Evolutionary conservation across 2,329 filamentous ascomycete species (phyloP).

Genomic region (Diaporthe caulivora): DNA sequence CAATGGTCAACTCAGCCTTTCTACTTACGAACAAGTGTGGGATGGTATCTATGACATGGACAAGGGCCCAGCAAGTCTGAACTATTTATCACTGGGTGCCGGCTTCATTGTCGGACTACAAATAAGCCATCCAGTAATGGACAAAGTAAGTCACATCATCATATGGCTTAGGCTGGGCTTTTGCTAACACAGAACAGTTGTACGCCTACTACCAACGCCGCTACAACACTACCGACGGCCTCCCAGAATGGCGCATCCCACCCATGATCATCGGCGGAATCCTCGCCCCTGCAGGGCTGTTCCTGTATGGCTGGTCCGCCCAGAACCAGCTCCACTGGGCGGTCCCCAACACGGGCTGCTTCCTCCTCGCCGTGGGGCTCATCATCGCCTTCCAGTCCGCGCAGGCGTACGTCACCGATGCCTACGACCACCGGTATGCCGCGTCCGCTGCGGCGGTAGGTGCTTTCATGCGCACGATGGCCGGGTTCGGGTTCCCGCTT

Average conservation of each 20-base stretch:
- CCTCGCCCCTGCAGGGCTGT: constrained; percentile 61
- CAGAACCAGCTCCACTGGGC: constrained; percentile 61
- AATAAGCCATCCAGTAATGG: constrained; percentile 21
- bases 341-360: constrained; percentile 69
- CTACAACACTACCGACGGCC: constrained; percentile 42
- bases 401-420: constrained; percentile 70
- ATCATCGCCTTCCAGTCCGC: constrained; percentile 70
- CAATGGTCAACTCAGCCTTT: background rate
- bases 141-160: background rate
- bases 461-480: constrained; percentile 67
- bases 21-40: constrained; percentile 22
- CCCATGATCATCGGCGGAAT: constrained; percentile 51
- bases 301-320: constrained; percentile 62
- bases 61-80: constrained; percentile 24
- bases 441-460: constrained; percentile 63
- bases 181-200: background rate
- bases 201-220: constrained; percentile 39
- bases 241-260: constrained; percentile 52
- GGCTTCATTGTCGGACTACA: constrained; percentile 25
- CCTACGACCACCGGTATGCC: constrained; percentile 52
- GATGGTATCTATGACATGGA: constrained; percentile 24
- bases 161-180: rapidly evolving
- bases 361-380: constrained; percentile 59
- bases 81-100: constrained; percentile 8
- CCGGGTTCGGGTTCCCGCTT: constrained; percentile 69